Evolutionary conservation across 805 yeast genomes (phyloP).

Genomic region (Groenewaldozyma tartarivorans): DNA sequence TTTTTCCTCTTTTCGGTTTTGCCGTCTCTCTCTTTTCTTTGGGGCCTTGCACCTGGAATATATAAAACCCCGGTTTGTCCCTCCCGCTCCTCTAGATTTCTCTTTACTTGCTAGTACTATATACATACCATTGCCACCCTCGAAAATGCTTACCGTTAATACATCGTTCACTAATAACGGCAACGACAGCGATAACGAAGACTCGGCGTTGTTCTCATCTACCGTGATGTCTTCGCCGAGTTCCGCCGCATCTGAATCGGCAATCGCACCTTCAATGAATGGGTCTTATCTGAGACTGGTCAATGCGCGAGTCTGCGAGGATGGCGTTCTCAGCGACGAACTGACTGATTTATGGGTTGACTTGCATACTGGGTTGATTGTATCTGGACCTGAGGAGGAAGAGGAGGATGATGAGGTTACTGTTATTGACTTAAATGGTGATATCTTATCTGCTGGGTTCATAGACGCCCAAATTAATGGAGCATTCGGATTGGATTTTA

Average conservation of each 20-base stretch:
- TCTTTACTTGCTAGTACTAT: neutral
- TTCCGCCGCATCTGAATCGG: slow-evolving; percentile 13
- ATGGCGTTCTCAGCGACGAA: slow-evolving; percentile 15
- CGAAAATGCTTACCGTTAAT: neutral
- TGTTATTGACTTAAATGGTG: slow-evolving; percentile 38
- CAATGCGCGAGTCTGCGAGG: slow-evolving; percentile 18
- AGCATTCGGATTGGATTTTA: slow-evolving; percentile 46
- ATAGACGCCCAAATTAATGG: slow-evolving; percentile 52
- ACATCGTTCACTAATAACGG: slow-evolving; percentile 3
- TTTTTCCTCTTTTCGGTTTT: no score
- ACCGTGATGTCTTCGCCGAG: slow-evolving; percentile 10
- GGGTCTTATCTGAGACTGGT: slow-evolving; percentile 10
- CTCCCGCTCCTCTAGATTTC: no score
- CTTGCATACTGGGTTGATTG: slow-evolving; percentile 34
- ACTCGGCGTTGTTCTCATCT: slow-evolving; percentile 11
- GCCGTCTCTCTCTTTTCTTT: no score
- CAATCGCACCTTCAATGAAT: slow-evolving; percentile 5
- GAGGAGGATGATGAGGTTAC: slow-evolving; percentile 10
- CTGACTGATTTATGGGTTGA: slow-evolving; percentile 35
- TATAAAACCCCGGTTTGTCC: no score
- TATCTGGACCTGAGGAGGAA: slow-evolving; percentile 20
- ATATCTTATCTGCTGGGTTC: slow-evolving; percentile 44
- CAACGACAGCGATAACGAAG: slow-evolving; percentile 8
- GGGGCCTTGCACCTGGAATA: no score
- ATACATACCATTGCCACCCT: neutral